Conservation (phyloP, 1,284 basidiomycete genomes). For the Tremellales sp. region DNA sequence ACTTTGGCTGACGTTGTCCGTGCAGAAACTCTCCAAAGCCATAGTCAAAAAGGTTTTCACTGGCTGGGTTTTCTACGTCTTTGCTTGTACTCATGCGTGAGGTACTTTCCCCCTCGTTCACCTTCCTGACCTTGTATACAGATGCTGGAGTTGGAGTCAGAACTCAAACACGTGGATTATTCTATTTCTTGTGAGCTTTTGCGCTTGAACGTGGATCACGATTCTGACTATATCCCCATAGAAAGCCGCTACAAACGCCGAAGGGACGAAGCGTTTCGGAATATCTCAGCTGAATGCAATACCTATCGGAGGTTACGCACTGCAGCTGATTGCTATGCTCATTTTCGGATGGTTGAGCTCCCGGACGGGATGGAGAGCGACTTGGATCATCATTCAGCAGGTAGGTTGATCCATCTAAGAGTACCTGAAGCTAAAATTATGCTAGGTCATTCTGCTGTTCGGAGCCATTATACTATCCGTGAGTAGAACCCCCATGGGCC, state of each 20-base stretch:
- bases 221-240: background rate
- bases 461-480: slow-evolving; percentile 23
- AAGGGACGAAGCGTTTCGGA: slow-evolving; percentile 18
- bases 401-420: slow-evolving; percentile 1
- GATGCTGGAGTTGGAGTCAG: slow-evolving; percentile 20
- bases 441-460: slow-evolving; percentile 15
- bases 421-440: background rate
- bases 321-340: slow-evolving; percentile 31
- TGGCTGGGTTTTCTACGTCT: slow-evolving; percentile 21
- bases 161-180: slow-evolving; percentile 32
- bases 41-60: slow-evolving; percentile 13
- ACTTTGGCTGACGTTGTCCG: background rate
- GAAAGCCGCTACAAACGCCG: slow-evolving; percentile 19
- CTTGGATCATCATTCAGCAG: slow-evolving; percentile 24
- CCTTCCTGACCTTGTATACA: background rate
- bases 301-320: slow-evolving; percentile 24
- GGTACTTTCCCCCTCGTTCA: background rate
- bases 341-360: slow-evolving; percentile 24
- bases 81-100: slow-evolving; percentile 17
- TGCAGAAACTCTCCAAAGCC: background rate
- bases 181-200: slow-evolving; percentile 19
- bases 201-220: background rate
- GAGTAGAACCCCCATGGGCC: background rate
- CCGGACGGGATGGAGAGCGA: slow-evolving; percentile 17
- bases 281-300: slow-evolving; percentile 22